These are phyloP conservation scores for Ophiocordyceps camponoti-floridani DNA, from an alignment of 2,329 filamentous ascomycete species.

Conservation along the genomic window DNA sequence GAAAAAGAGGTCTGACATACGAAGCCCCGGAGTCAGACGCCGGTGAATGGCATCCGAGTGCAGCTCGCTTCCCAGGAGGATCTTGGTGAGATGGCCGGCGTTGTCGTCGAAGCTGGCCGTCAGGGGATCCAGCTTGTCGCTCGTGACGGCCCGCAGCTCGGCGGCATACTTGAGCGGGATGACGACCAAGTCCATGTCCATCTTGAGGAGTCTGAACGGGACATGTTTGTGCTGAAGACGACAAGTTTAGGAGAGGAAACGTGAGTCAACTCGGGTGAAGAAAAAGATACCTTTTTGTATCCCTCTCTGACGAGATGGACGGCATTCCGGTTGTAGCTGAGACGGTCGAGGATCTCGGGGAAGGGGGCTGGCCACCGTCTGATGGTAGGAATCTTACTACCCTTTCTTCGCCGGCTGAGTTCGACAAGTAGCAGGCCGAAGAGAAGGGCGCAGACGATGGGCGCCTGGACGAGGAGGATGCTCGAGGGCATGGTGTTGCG, in stretches of 20 bases:
- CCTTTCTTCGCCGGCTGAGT: not conserved
- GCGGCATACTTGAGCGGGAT: slow-evolving; percentile 4
- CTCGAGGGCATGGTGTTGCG: not conserved
- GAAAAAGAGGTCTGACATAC: not conserved
- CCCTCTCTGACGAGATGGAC: slow-evolving; percentile 2
- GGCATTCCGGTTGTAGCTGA: slow-evolving; percentile 4
- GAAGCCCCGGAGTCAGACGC: slow-evolving; percentile 4
- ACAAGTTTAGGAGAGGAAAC: not conserved
- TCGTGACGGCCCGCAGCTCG: slow-evolving; percentile 3
- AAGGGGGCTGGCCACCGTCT: slow-evolving; percentile 3
- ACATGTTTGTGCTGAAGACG: slow-evolving; percentile 1
- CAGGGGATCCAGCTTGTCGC: slow-evolving; percentile 4
- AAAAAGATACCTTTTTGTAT: slow-evolving; percentile 1
- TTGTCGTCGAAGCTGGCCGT: slow-evolving; percentile 6
- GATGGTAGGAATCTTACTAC: slow-evolving; percentile 1
- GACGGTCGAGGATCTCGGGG: slow-evolving; percentile 3
- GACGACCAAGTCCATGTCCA: slow-evolving; percentile 5
- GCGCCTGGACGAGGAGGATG: slow-evolving; percentile 1
- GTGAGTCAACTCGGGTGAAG: not conserved
- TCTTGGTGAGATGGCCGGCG: slow-evolving; percentile 3
- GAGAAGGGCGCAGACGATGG: not conserved
- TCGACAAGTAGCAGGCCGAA: not conserved
- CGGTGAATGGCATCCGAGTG: slow-evolving; percentile 4
- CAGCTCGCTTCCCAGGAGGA: slow-evolving; percentile 4
- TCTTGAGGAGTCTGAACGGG: slow-evolving; percentile 4